phyloP scores from a whole-genome alignment of 2,329 filamentous ascomycete species.

The Paecilomyces niveus region DNA sequence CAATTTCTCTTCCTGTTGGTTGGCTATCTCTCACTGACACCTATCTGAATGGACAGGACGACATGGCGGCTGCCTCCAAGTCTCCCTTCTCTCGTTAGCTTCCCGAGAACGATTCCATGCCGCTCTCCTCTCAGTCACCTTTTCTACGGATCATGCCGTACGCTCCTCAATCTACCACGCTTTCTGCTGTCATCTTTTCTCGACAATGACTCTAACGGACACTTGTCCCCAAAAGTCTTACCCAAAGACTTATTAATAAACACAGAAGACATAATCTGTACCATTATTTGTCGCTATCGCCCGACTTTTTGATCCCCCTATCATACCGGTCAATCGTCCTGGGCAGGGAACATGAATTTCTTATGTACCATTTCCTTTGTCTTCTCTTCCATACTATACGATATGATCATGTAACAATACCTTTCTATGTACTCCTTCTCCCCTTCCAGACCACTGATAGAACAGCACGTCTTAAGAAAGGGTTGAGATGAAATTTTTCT shows the following conservation, averaged over 20 bases:
- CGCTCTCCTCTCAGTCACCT: background rate
- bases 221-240: background rate
- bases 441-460: background rate
- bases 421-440: background rate
- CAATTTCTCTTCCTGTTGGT: background rate
- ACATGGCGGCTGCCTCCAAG: slow-evolving; percentile 9
- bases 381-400: background rate
- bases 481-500: background rate
- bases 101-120: background rate
- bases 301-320: background rate
- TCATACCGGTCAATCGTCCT: background rate
- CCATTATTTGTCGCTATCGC: background rate
- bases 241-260: background rate
- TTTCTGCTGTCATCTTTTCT: background rate
- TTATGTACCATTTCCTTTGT: background rate
- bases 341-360: background rate
- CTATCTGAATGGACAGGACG: slow-evolving; percentile 18
- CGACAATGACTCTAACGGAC: background rate
- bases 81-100: slow-evolving; percentile 13
- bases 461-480: background rate
- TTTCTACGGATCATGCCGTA: background rate
- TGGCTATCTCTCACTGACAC: background rate
- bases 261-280: background rate
- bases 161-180: background rate
- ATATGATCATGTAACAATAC: background rate